Evolutionary conservation across 1,284 basidiomycete genomes (phyloP), one percentile per base, ranked within the genome.

Genomic region (Fomitopsis betulina): DNA sequence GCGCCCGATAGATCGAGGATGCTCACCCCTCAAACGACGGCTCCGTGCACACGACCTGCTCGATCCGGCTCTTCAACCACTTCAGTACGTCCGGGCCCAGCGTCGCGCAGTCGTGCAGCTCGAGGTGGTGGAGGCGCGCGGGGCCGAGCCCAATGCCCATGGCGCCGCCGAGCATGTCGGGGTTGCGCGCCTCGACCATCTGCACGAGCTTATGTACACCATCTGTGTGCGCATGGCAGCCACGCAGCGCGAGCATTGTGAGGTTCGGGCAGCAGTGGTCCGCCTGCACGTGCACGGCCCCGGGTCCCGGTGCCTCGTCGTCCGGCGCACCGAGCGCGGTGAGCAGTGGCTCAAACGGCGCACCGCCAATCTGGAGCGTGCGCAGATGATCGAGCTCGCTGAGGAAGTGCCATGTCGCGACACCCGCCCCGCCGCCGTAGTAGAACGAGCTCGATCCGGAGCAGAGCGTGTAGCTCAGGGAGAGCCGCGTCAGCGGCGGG

Each of bases 171-270:
- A 72, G 62, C 63, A 58, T 55, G 65, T 79, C 78, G 0, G 87
- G 87, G 67, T 89, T 90, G 47, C 87, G 76, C 54, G 79, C 78
- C 47, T 88, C 85, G 37, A 90, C 78, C 72, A 89, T 78, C 66
- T 82, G 79, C 27, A 90, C 85, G 10, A 90, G 77, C 69, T 85
- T 86, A 42, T 76, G 73, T 23, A 86, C 78, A 23, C 83, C 83
- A 54, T 89, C 86, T 25, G 75, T 75, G 63, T 86, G 82, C 40
- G 79, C 74, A 66, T 59, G 82, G 67, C 86, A 88, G 33, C 75
- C 80, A 60, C 80, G 79, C 75, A 89, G 73, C 27, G 79, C 78
- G 54, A 90, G 74, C 30, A 75, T 72, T 59, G 75, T 76, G 47
- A 90, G 73, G 54, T 75, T 76, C 8, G 87, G 86, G 64, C 85